Conservation (phyloP, 1,139 yeast species). For the Arxiozyma slooffiae region DNA sequence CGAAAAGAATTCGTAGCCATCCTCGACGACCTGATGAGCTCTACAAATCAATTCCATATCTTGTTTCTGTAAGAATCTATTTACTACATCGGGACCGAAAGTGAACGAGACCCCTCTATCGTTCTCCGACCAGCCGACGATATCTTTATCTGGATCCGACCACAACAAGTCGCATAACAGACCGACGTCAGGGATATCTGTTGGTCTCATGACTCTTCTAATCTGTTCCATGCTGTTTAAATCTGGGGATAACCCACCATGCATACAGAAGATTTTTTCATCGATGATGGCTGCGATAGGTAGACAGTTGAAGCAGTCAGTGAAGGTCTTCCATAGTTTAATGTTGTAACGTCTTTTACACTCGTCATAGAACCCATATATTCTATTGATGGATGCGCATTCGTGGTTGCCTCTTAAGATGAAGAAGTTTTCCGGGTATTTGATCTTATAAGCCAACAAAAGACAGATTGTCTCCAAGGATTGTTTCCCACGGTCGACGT, state of each 20-base stretch:
- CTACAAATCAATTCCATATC: slow-evolving; percentile 96
- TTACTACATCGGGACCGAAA: slow-evolving; percentile 94
- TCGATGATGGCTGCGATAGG: slow-evolving; percentile 98
- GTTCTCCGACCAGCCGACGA: slow-evolving; percentile 96
- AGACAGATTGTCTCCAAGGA: slow-evolving; percentile 89
- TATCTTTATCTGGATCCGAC: slow-evolving; percentile 98
- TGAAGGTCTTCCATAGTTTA: slow-evolving; percentile 95
- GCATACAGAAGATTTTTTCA: slow-evolving; percentile 96
- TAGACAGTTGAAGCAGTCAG: slow-evolving; percentile 94
- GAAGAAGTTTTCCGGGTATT: slow-evolving; percentile 95
- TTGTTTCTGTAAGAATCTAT: slow-evolving; percentile 87
- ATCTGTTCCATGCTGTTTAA: slow-evolving; percentile 96
- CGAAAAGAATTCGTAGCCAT: slow-evolving; percentile 93
- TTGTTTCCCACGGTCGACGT: slow-evolving; percentile 97
- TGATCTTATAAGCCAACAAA: slow-evolving; percentile 87
- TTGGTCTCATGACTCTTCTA: slow-evolving; percentile 96
- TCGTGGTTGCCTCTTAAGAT: slow-evolving; percentile 94
- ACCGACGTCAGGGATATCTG: slow-evolving; percentile 96
- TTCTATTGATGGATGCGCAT: slow-evolving; percentile 93
- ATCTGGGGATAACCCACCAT: slow-evolving; percentile 96
- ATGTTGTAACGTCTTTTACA: slow-evolving; percentile 95
- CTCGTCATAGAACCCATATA: slow-evolving; percentile 95
- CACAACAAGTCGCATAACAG: slow-evolving; percentile 89
- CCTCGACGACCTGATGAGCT: slow-evolving; percentile 98
- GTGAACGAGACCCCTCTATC: slow-evolving; percentile 97